phyloP scores from a whole-genome alignment of 352 stramenopile species.

The Pythium folliculosum region DNA sequence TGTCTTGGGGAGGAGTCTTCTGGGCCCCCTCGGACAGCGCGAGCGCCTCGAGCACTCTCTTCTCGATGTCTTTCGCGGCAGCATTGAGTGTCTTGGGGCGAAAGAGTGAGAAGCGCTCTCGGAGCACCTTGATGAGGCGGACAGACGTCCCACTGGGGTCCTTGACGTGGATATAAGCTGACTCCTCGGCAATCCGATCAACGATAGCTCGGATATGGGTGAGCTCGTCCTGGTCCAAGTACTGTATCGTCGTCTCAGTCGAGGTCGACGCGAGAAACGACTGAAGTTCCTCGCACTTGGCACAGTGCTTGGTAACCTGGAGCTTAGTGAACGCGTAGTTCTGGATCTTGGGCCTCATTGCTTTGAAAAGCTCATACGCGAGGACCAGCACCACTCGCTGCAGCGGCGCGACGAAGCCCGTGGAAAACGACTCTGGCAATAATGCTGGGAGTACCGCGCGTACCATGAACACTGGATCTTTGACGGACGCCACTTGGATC shows the following conservation, averaged over 20 bases:
- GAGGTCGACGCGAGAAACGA: background rate
- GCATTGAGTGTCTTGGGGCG: no score
- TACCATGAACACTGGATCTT: no score
- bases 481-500: background rate
- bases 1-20: no score
- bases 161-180: background rate
- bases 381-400: background rate
- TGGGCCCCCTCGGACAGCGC: background rate
- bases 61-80: no score
- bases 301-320: background rate
- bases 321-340: background rate
- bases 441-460: background rate
- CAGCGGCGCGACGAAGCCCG: no score
- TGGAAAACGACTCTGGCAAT: background rate
- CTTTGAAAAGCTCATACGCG: background rate
- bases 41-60: background rate
- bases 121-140: background rate
- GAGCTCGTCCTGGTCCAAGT: background rate
- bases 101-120: no score
- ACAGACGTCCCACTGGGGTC: background rate
- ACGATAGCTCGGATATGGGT: background rate
- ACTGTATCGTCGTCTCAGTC: background rate
- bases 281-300: constrained; percentile 1
- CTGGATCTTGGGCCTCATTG: background rate
- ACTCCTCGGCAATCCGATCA: no score